A percentile compares a stretch with the other conserved stretches of the same genome.
phyloP scores from a whole-genome alignment of 2,329 filamentous ascomycete genomes.

The Hypomyces rosellus region DNA sequence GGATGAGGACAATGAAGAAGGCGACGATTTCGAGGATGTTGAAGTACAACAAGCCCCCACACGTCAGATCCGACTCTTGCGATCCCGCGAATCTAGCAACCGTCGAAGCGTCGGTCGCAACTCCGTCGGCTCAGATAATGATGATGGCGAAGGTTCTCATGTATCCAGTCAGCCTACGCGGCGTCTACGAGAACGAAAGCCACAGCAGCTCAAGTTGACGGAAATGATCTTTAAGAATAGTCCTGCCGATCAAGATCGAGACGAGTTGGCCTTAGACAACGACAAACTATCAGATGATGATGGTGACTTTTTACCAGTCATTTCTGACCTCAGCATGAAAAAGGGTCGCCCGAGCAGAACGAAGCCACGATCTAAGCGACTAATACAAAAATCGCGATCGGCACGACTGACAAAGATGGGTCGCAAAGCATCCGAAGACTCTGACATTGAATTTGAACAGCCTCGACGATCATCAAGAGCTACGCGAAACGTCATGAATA shows the following conservation, averaged over 20 bases:
- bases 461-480: slow-evolving; percentile 44
- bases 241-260: slow-evolving; percentile 19
- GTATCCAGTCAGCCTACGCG: slow-evolving; percentile 9
- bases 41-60: slow-evolving; percentile 6
- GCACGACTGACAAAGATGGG: slow-evolving; percentile 3
- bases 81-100: slow-evolving; percentile 19
- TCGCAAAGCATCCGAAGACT: slow-evolving; percentile 26
- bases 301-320: slow-evolving; percentile 29
- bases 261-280: slow-evolving; percentile 28
- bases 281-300: slow-evolving; percentile 23
- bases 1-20: slow-evolving; percentile 20
- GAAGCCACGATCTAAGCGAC: slow-evolving; percentile 17
- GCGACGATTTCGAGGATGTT: slow-evolving; percentile 16
- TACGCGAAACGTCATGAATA: slow-evolving; percentile 36
- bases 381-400: slow-evolving; percentile 13
- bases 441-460: slow-evolving; percentile 48
- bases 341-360: slow-evolving; percentile 17
- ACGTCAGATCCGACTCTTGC: slow-evolving; percentile 15
- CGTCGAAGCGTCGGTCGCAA: slow-evolving; percentile 7
- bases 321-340: slow-evolving; percentile 30
- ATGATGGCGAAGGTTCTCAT: slow-evolving; percentile 11
- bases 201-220: slow-evolving; percentile 20
- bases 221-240: slow-evolving; percentile 20
- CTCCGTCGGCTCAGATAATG: slow-evolving; percentile 11
- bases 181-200: slow-evolving; percentile 20